Evolutionary conservation across 2,329 filamentous ascomycete genomes (phyloP).

Genomic region (Fusarium staphyleae): DNA sequence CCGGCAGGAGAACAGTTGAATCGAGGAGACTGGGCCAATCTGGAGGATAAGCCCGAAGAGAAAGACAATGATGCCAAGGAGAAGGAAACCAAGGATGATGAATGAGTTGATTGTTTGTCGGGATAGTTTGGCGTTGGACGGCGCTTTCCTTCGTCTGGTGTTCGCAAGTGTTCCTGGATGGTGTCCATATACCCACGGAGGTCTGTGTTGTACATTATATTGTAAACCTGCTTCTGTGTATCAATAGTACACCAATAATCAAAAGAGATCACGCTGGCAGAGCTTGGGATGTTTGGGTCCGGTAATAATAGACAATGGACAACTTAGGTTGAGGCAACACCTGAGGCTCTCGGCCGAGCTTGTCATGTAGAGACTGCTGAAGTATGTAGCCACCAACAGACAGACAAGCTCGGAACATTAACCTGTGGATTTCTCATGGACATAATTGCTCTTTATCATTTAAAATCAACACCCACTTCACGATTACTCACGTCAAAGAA

Average conservation of each 20-base stretch:
- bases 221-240: neutral
- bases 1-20: neutral
- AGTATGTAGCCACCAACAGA: neutral
- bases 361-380: neutral
- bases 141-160: slow-evolving; percentile 1
- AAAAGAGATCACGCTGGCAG: neutral
- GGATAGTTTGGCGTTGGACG: neutral
- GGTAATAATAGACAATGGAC: neutral
- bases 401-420: neutral
- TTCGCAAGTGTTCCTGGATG: slow-evolving; percentile 2
- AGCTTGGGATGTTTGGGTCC: neutral
- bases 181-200: neutral
- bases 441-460: slow-evolving; percentile 17
- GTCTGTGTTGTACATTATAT: neutral
- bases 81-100: slow-evolving; percentile 2
- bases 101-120: neutral
- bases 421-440: neutral
- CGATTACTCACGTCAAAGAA: neutral
- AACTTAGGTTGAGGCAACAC: neutral
- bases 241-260: neutral
- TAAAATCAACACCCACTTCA: neutral
- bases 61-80: neutral
- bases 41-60: neutral
- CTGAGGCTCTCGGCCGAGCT: neutral
- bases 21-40: neutral